Evolutionary conservation across 306 rosid genomes (phyloP), one percentile per base, ranked within the genome.

Genomic region (Medicago ruthenica): DNA sequence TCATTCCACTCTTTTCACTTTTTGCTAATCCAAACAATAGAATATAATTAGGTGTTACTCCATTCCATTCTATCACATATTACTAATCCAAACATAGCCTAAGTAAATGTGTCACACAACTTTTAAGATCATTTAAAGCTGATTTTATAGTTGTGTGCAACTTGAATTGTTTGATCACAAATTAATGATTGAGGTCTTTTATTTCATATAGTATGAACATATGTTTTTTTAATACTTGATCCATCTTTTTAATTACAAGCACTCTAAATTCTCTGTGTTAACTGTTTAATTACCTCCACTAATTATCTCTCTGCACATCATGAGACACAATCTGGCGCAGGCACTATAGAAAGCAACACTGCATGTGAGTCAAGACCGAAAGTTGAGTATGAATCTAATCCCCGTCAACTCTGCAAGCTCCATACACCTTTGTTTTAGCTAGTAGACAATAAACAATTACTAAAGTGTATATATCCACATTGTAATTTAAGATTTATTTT

Each of bases 291-390:
- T 37, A 60, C 68, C 63, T 36, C 31, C 39, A 8, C 12, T 55
- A 20, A 58, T 58, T 8, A 58, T 58, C 14, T 22, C 37, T 14
- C 48, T 53, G 22, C 54, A 36, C 22, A 40, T 24, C 34, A 27
- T 11, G 62, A 50, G 65, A 80, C 60, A 71, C 73, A 77, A 62
- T 55, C 76, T 74, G 74, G 85, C 79, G 79, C 55, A 58, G 79
- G 16, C 80, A 79, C 62, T 73, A 70, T 71, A 60, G 82, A 67
- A 81, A 75, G 81, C 79, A 72, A 79, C 81, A 24, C 17, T 75
- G 84, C 88, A 80, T 80, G 90, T 74, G 86, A 71, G 40, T 39
- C 14, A 60, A 73, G 44, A 73, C 70, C 65, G 69, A 75, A 82
- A 79, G 83, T 68, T 68, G 62, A 59, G 18, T 62, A 80, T 40